These are phyloP conservation scores for Metschnikowia dekortorum DNA, from an alignment of 805 yeast genomes.

Conservation along the genomic window DNA sequence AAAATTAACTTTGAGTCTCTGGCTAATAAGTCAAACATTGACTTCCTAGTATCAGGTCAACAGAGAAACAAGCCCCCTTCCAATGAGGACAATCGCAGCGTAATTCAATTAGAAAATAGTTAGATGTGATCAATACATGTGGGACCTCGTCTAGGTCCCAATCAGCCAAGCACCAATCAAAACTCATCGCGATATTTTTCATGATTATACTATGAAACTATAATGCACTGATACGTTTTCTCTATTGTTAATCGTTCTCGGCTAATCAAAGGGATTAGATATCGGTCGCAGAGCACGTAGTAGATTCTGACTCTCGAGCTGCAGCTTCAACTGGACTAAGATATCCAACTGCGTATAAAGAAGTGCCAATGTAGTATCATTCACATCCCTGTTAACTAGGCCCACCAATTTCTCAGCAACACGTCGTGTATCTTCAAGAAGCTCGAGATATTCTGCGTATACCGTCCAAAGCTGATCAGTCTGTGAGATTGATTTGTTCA, in stretches of 20 bases:
- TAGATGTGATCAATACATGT: not conserved
- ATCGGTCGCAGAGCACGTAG: not conserved
- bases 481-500: conserved; percentile 1
- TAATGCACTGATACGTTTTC: not conserved
- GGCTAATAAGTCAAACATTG: conserved; percentile 1
- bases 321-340: conserved; percentile 8
- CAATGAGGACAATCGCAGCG: not conserved
- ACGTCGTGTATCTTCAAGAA: conserved; percentile 6
- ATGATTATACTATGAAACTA: not conserved
- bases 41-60: conserved; percentile 1
- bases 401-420: conserved; percentile 3
- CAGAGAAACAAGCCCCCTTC: not conserved
- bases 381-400: conserved; percentile 3
- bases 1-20: not conserved
- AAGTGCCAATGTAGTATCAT: conserved; percentile 7
- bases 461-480: conserved; percentile 8
- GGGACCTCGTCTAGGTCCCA: not conserved
- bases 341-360: conserved; percentile 13
- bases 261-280: not conserved
- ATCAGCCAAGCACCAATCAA: not conserved
- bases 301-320: not conserved
- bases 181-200: not conserved
- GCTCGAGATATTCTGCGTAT: conserved; percentile 8
- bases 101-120: not conserved
- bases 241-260: not conserved